A percentile compares a stretch with the other conserved stretches of the same genome.
phyloP scores from a whole-genome alignment of 768 basidiomycete genomes.

The Phlebiopsis flavidoalba region DNA sequence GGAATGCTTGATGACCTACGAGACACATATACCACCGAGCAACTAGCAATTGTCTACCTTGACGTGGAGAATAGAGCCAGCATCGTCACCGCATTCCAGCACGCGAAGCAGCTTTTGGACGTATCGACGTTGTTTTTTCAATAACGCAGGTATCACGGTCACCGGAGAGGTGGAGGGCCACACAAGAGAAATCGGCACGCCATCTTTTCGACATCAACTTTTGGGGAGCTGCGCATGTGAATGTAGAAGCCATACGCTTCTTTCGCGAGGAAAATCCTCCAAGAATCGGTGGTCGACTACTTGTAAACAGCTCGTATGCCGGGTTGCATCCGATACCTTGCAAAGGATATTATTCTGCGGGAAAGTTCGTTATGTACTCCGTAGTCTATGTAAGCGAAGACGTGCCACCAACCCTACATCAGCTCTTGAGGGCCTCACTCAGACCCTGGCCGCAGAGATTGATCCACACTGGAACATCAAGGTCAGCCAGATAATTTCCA shows the following conservation, averaged over 20 bases:
- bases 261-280: constrained; percentile 38
- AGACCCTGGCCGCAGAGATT: constrained; percentile 35
- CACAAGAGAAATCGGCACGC: constrained; percentile 28
- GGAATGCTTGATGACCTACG: constrained; percentile 18
- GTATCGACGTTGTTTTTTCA: constrained; percentile 43
- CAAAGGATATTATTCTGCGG: constrained; percentile 8
- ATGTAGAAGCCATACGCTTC: constrained; percentile 16
- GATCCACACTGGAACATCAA: constrained; percentile 46
- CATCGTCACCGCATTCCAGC: constrained; percentile 30
- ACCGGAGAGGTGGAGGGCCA: constrained; percentile 34
- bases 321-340: constrained; percentile 1
- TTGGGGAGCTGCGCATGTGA: constrained; percentile 17
- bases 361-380: constrained; percentile 10
- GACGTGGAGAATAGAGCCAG: constrained; percentile 32
- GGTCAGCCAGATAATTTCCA: constrained; percentile 25
- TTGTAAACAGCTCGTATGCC: constrained; percentile 4
- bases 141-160: constrained; percentile 33
- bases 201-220: constrained; percentile 32
- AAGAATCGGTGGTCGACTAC: constrained; percentile 18
- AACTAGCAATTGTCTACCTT: constrained; percentile 32
- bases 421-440: constrained; percentile 34
- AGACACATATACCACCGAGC: constrained; percentile 23
- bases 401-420: not conserved
- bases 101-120: constrained; percentile 33
- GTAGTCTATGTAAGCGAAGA: too few species aligned